These are phyloP conservation scores for Petrea volubilis DNA, from an alignment of 257 asterid genomes.

Conservation along the genomic window DNA sequence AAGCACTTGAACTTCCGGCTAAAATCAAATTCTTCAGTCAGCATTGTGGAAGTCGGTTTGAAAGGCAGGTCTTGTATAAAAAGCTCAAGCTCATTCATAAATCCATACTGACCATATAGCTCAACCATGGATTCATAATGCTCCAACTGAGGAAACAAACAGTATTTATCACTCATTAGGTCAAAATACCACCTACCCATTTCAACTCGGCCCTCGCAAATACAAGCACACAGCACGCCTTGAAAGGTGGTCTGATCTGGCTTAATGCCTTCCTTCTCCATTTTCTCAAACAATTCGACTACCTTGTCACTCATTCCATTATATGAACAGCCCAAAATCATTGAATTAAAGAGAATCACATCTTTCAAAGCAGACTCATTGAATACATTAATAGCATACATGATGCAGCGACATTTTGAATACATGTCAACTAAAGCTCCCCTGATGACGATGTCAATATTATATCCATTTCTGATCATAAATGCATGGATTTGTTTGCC, in stretches of 20 bases:
- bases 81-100: no score
- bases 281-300: slow-evolving; percentile 42
- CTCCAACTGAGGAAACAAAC: slow-evolving; percentile 54
- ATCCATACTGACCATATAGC: no score
- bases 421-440: slow-evolving; percentile 88
- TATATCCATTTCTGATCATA: slow-evolving; percentile 63
- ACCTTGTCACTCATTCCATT: slow-evolving; percentile 46
- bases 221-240: no score
- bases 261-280: slow-evolving; percentile 54
- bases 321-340: no score
- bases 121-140: no score
- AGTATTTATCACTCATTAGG: slow-evolving; percentile 46
- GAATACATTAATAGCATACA: slow-evolving; percentile 52
- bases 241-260: no score
- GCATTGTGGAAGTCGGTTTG: no score
- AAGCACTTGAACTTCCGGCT: slow-evolving; percentile 40
- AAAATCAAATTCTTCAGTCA: slow-evolving; percentile 51
- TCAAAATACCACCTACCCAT: slow-evolving; percentile 50
- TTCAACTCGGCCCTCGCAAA: slow-evolving; percentile 52
- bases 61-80: no score
- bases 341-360: slow-evolving; percentile 61
- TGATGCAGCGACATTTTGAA: slow-evolving; percentile 63
- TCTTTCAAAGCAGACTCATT: slow-evolving; percentile 43
- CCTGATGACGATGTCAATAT: slow-evolving; percentile 52
- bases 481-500: slow-evolving; percentile 81